Evolutionary conservation across 2,329 filamentous ascomycete species (phyloP).

Genomic region (Aspergillaceae sp.): DNA sequence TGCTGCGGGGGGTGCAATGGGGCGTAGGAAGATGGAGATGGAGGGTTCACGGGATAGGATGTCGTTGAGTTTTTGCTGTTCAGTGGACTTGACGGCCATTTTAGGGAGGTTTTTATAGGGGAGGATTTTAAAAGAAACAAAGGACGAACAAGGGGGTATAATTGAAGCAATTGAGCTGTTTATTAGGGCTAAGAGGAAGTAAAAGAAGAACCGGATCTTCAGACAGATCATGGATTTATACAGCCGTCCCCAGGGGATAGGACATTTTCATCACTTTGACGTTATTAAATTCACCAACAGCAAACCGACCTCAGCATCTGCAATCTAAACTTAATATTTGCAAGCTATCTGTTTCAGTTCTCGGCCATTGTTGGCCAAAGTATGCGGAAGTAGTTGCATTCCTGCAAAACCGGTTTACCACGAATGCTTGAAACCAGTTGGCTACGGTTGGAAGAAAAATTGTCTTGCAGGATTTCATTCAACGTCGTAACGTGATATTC

Average conservation of each 20-base stretch:
- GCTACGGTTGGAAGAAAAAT: no score
- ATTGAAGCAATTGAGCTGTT: not conserved
- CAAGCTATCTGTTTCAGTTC: no score
- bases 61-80: not conserved
- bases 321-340: no score
- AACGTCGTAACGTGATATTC: not conserved
- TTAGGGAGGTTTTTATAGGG: not conserved
- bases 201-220: no score
- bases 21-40: not conserved
- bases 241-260: no score
- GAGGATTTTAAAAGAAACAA: no score
- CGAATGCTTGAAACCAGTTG: no score
- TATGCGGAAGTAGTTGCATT: not conserved
- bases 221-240: no score
- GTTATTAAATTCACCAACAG: no score
- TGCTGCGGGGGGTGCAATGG: not conserved
- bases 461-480: constrained; percentile 1
- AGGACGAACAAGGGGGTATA: not conserved
- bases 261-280: no score
- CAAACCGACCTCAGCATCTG: no score
- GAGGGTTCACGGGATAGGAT: not conserved
- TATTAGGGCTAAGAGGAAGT: not conserved
- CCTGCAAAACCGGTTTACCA: not conserved
- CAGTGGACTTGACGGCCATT: not conserved
- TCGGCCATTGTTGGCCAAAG: not conserved